Percentiles rank a stretch among this genome's conserved stretches.
Conservation (phyloP, 1,284 basidiomycete species). For the Pascua sp. region DNA sequence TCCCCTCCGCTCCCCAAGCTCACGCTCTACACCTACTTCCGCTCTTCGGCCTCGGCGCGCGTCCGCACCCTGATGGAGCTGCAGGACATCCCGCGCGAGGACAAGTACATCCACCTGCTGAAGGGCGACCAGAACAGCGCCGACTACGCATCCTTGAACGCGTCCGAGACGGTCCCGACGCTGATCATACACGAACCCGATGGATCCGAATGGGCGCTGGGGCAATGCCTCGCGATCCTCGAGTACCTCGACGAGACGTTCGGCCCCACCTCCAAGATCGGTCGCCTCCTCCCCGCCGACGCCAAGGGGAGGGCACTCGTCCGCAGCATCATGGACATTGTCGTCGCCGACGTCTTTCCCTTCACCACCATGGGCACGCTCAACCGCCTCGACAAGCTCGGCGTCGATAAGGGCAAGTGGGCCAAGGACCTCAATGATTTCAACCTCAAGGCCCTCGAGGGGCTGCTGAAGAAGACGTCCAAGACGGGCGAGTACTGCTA, state of each 20-base stretch:
- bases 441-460: constrained; percentile 12
- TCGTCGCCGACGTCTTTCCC: constrained; percentile 18
- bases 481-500: constrained; percentile 8
- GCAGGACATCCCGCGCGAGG: constrained; percentile 9
- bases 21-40: constrained; percentile 21
- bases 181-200: constrained; percentile 6
- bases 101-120: constrained; percentile 11
- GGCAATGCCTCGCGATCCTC: constrained; percentile 16
- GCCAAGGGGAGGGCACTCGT: constrained; percentile 9
- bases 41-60: constrained; percentile 16
- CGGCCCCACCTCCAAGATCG: constrained; percentile 1
- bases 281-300: constrained; percentile 7
- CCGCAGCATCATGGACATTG: constrained; percentile 10
- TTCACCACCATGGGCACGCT: constrained; percentile 12
- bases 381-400: constrained; percentile 6
- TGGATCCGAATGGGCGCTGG: constrained; percentile 8
- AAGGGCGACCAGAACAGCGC: constrained; percentile 11
- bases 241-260: constrained; percentile 17
- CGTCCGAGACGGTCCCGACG: constrained; percentile 8
- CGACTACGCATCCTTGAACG: constrained; percentile 11
- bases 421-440: neutral
- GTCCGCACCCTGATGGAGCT: constrained; percentile 18
- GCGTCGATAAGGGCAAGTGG: constrained; percentile 10
- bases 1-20: neutral
- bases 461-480: constrained; percentile 5